These are phyloP conservation scores for Candida silvicultrix DNA, from an alignment of 805 yeast species.

Conservation along the genomic window DNA sequence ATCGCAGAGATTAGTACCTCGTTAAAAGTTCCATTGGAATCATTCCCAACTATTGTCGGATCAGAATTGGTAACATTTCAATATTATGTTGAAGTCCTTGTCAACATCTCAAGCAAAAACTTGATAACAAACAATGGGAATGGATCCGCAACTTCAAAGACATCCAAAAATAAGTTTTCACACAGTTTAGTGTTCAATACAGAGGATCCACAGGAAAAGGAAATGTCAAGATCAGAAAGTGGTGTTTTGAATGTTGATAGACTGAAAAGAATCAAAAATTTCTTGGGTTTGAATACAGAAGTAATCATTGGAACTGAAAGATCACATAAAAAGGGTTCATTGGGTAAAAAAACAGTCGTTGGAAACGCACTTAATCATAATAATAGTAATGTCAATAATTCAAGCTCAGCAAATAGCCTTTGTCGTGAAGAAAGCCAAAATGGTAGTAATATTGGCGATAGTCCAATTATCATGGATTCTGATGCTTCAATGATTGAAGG, in stretches of 20 bases:
- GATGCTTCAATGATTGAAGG: slow-evolving; percentile 8
- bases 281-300: slow-evolving; percentile 75
- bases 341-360: slow-evolving; percentile 10
- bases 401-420: neutral
- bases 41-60: slow-evolving; percentile 76
- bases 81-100: slow-evolving; percentile 76
- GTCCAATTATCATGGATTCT: neutral
- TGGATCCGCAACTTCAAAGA: slow-evolving; percentile 21
- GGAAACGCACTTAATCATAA: slow-evolving; percentile 1
- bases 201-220: slow-evolving; percentile 16
- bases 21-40: slow-evolving; percentile 73
- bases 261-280: slow-evolving; percentile 68
- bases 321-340: slow-evolving; percentile 8
- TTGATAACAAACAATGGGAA: slow-evolving; percentile 17
- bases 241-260: slow-evolving; percentile 73
- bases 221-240: slow-evolving; percentile 16
- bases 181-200: slow-evolving; percentile 19
- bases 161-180: slow-evolving; percentile 11
- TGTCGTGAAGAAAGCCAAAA: slow-evolving; percentile 2
- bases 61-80: slow-evolving; percentile 72
- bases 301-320: slow-evolving; percentile 77
- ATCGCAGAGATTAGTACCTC: slow-evolving; percentile 53
- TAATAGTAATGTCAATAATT: neutral
- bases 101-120: slow-evolving; percentile 67
- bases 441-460: neutral